Base-by-base conservation (phyloP, 768 basidiomycete genomes). In the Xanthoconium stramineum region DNA sequence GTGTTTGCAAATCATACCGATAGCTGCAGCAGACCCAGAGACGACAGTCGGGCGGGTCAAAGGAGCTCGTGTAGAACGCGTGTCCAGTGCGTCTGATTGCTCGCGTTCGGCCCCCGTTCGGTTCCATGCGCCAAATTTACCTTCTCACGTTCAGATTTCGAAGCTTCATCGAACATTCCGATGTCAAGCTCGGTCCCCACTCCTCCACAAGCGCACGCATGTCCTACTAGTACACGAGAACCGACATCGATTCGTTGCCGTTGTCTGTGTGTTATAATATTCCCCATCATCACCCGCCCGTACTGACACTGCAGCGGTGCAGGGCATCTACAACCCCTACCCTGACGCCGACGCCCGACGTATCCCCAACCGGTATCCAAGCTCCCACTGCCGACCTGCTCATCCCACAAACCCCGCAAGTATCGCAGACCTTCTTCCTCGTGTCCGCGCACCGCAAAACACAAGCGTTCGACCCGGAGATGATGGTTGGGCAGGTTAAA, bases 391-490 rank as follows among this genome's bases (percentile, higher is more conserved):
- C 37, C 12, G 60, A 68, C 7, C 46, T 49, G 5, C 42, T 35
- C 51, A 71, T 84, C 1, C 86, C 86, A 6, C 84, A 84, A 61
- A 81, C 77, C 7, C 85, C 85, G 0, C 84, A 86, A 68, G 80
- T 82, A 3, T 78, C 79, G 28, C 65, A 91, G 42, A 88, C 87
- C 0, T 90, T 92, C 69, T 75, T 92, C 43, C 77, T 90, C 47
- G 80, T 90, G 29, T 84, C 87, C 0, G 88, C 89, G 0, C 73
- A 78, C 40, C 76, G 88, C 58, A 77, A 84, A 59, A 83, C 83
- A 1, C 88, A 91, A 81, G 74, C 80, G 0, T 92, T 92, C 61
- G 87, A 89, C 30, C 88, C 88, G 12, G 83, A 83, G 61, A 87
- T 81, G 20, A 86, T 88, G 0, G 75, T 91, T 32, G 88, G 87